A percentile compares a stretch with the other conserved stretches of the same genome.
phyloP scores from a whole-genome alignment of 1,284 basidiomycete genomes.

The Rhodotorula glutinis region DNA sequence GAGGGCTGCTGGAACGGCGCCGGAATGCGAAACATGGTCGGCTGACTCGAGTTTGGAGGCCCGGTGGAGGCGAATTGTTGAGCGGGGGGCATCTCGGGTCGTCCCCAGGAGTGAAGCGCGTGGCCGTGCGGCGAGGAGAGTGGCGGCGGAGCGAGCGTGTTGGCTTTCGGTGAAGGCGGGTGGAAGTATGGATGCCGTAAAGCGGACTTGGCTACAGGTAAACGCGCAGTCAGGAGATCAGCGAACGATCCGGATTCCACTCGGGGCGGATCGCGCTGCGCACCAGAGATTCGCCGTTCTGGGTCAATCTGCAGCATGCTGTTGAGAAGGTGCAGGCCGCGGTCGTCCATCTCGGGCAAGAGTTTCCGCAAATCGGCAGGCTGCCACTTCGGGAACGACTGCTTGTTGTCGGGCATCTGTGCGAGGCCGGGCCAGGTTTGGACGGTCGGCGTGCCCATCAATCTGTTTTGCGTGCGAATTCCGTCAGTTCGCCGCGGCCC shows the following conservation, averaged over 20 bases:
- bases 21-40: not conserved
- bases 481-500: no score
- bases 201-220: constrained; percentile 69
- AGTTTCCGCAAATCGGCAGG: constrained; percentile 60
- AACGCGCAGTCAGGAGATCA: no score
- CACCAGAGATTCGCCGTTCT: constrained; percentile 75
- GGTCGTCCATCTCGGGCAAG: constrained; percentile 67
- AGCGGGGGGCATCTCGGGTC: not conserved
- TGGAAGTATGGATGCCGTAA: constrained; percentile 75
- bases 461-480: constrained; percentile 57
- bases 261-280: no score
- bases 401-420: constrained; percentile 88
- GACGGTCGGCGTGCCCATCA: constrained; percentile 89
- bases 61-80: constrained; percentile 5
- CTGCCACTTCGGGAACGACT: constrained; percentile 91
- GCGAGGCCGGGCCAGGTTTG: constrained; percentile 87
- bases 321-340: constrained; percentile 66
- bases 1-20: not conserved
- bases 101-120: constrained; percentile 12
- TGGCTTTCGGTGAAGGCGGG: not conserved
- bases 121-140: constrained; percentile 1
- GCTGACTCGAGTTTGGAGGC: constrained; percentile 11
- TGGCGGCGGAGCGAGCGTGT: not conserved
- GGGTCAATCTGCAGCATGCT: constrained; percentile 86
- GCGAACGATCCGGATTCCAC: no score